Percentiles rank a stretch among this genome's conserved stretches.
Conservation (phyloP, 225 moss, liverwort and hornwort genomes). For the Anthoceros angustus region DNA sequence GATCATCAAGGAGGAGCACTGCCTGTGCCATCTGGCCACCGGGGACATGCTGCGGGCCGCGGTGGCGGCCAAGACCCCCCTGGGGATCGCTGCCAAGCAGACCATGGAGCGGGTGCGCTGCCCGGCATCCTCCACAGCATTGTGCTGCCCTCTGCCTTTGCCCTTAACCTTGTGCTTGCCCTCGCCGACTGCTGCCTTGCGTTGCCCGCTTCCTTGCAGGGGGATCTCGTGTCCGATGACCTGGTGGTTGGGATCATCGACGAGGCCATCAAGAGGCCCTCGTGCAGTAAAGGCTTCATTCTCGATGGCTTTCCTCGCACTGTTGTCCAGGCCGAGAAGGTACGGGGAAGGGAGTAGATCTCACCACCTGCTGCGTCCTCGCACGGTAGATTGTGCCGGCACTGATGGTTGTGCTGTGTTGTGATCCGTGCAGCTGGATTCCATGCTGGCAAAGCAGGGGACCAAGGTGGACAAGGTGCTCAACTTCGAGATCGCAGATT, state of each 20-base stretch:
- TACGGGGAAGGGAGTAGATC: background rate
- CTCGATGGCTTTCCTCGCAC: conserved; percentile 84
- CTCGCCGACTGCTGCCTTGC: background rate
- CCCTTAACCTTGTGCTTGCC: background rate
- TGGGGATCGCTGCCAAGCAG: conserved; percentile 32
- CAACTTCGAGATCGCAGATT: conserved; percentile 63
- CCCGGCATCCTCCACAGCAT: background rate
- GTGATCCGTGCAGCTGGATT: conserved; percentile 31
- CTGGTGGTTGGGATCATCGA: conserved; percentile 63
- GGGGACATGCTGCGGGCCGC: conserved; percentile 60
- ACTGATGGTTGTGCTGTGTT: background rate
- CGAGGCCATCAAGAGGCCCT: conserved; percentile 56
- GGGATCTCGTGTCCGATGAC: conserved; percentile 48
- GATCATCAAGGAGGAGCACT: conserved; percentile 38
- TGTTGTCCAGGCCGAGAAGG: conserved; percentile 77
- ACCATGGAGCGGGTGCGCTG: conserved; percentile 28
- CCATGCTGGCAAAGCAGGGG: conserved; percentile 57
- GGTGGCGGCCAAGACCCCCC: conserved; percentile 29
- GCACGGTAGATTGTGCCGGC: background rate
- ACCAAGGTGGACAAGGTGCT: conserved; percentile 61
- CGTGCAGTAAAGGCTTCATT: conserved; percentile 66
- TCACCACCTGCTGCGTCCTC: too few species aligned
- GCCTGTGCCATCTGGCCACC: conserved; percentile 52
- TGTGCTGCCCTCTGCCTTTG: background rate
- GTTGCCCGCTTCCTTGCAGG: conserved; percentile 13